Percentiles rank a stretch among this genome's conserved stretches.
Conservation (phyloP, 129 eudicot species). For the Deinandra increscens region DNA sequence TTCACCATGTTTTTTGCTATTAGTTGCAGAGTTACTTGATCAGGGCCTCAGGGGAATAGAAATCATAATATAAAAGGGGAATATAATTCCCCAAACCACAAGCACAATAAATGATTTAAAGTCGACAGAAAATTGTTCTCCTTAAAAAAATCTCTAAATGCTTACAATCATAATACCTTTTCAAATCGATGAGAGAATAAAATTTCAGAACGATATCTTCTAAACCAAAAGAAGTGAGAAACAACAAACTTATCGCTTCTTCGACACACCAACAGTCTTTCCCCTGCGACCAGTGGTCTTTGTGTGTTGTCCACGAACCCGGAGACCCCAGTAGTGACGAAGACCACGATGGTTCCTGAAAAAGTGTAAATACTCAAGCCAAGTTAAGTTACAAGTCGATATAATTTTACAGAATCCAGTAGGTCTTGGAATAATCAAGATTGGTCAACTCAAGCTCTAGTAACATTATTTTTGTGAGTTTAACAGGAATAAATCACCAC, state of each 20-base stretch:
- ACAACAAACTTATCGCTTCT: slow-evolving; percentile 47
- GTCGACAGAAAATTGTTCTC: not conserved
- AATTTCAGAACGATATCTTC: not conserved
- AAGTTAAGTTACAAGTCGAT: not conserved
- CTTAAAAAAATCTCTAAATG: not conserved
- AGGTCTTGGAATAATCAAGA: no score
- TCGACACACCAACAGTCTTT: slow-evolving; percentile 65
- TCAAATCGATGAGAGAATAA: not conserved
- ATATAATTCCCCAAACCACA: not conserved
- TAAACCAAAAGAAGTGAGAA: not conserved
- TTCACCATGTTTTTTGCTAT: no score
- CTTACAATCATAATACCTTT: not conserved
- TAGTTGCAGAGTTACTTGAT: no score
- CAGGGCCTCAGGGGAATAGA: no score
- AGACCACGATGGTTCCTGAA: slow-evolving; percentile 71
- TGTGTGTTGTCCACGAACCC: slow-evolving; percentile 65
- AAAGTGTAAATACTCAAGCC: not conserved
- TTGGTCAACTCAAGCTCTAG: no score
- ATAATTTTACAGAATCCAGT: not conserved
- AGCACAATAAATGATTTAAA: not conserved
- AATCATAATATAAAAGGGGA: no score
- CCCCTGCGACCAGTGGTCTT: slow-evolving; percentile 66
- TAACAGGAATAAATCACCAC: no score
- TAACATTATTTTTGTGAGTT: no score
- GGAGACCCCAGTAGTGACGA: slow-evolving; percentile 71